These are phyloP conservation scores for Ceratocystis alfenasii DNA, from an alignment of 2,329 filamentous ascomycete genomes.

Conservation along the genomic window DNA sequence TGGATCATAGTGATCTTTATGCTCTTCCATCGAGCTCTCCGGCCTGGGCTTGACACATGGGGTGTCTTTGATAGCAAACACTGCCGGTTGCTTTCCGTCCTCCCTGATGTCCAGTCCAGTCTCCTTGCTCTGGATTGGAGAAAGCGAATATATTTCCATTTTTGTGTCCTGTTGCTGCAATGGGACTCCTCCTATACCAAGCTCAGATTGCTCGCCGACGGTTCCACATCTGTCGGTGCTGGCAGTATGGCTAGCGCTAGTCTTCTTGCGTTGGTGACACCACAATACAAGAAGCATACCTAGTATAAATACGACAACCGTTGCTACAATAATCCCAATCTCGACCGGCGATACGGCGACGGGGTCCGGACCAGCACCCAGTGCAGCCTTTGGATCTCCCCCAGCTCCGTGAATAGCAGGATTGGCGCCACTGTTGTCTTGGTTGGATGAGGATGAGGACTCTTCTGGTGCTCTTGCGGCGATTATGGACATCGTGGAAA, in stretches of 20 bases:
- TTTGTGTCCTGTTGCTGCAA: conserved; percentile 13
- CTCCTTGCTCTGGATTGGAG: conserved; percentile 15
- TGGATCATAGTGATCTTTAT: conserved; percentile 18
- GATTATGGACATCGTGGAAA: conserved; percentile 6
- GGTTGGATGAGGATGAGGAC: not conserved
- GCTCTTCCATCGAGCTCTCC: conserved; percentile 18
- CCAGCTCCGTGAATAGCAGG: conserved; percentile 20
- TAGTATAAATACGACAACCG: conserved; percentile 17
- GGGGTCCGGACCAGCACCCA: conserved; percentile 19
- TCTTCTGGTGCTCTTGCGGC: not conserved
- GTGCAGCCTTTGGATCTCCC: conserved; percentile 20
- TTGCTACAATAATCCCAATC: conserved; percentile 21
- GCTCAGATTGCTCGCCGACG: not conserved
- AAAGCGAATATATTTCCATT: conserved; percentile 5
- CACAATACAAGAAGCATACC: conserved; percentile 21
- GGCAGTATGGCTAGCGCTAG: not conserved
- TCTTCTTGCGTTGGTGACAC: conserved; percentile 20
- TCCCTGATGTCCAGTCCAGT: not conserved
- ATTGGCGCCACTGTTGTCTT: conserved; percentile 21
- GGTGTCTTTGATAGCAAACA: not conserved
- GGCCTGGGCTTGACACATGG: not conserved
- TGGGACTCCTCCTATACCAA: not conserved
- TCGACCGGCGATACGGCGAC: conserved; percentile 19
- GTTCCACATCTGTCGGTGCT: not conserved
- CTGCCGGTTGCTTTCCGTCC: not conserved